Evolutionary conservation across 441 rosid genomes (phyloP), one percentile per base, ranked within the genome.

Genomic region (Adansonia madagascariensis): DNA sequence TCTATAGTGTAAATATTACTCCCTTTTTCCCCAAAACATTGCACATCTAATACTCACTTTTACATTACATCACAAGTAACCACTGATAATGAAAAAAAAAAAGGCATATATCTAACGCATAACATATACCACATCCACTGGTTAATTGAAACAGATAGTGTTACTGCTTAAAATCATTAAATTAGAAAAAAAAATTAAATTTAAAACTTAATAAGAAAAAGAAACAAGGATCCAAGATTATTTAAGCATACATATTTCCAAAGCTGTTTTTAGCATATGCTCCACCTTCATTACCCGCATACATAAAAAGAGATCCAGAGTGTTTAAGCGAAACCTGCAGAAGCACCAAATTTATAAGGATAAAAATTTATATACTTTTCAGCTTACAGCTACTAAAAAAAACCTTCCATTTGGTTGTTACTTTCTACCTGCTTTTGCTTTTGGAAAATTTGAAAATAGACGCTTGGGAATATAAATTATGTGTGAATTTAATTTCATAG

Each of bases 241-340:
- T 53, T 44, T 75, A 6, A 64, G 63, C 89, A 64, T 92, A 96
- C 99, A 91, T 85, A 78, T 96, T 96, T 56, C 98, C 98, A 79
- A 86, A 96, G 89, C 99, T 96, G 84, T 96, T 96, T 87, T 96
- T 96, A 82, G 99, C 98, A 94, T 92, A 96, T 73, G 99, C 97
- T 80, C 99, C 99, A 66, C 98, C 98, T 56, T 80, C 83, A 62
- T 85, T 82, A 47, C 99, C 98, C 7, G 98, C 98, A 63, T 94
- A 96, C 98, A 96, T 96, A 82, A 96, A 94, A 75, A 96, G 98
- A 64, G 99, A 96, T 71, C 99, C 99, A 61, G 99, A 96, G 76
- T 96, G 98, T 86, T 96, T 96, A 55, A 94, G 93, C 8, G 98
- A 86, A 72, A 96, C 99, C 99, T 95, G 88, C 75, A 67, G 68